These are phyloP conservation scores for Chrysosporium queenslandicum DNA, from an alignment of 2,329 filamentous ascomycete species.

Conservation along the genomic window DNA sequence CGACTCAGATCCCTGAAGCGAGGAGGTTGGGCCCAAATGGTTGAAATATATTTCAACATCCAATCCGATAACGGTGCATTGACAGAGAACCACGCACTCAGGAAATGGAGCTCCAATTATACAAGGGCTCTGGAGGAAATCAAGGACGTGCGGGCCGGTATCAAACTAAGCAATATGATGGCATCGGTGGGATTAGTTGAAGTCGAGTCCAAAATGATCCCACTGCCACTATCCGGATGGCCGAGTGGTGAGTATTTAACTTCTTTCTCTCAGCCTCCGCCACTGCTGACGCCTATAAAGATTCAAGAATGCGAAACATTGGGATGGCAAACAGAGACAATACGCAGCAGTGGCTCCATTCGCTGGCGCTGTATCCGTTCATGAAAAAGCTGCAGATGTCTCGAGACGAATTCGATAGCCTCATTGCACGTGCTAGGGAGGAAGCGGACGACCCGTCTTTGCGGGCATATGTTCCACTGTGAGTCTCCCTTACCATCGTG, in stretches of 20 bases:
- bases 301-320: slow-evolving; percentile 34
- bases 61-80: slow-evolving; percentile 79
- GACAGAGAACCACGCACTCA: slow-evolving; percentile 54
- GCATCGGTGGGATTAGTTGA: slow-evolving; percentile 56
- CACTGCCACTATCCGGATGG: slow-evolving; percentile 61
- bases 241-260: slow-evolving; percentile 45
- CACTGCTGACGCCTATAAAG: slow-evolving; percentile 26
- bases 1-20: slow-evolving; percentile 52
- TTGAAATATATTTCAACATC: slow-evolving; percentile 76
- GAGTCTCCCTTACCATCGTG: slow-evolving; percentile 17
- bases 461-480: slow-evolving; percentile 41
- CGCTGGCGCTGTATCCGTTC: slow-evolving; percentile 38
- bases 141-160: slow-evolving; percentile 57
- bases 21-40: slow-evolving; percentile 77
- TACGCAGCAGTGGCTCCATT: slow-evolving; percentile 30
- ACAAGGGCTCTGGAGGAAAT: slow-evolving; percentile 50
- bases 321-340: slow-evolving; percentile 34
- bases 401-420: slow-evolving; percentile 28
- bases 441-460: slow-evolving; percentile 31
- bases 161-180: slow-evolving; percentile 51
- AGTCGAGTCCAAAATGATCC: slow-evolving; percentile 55
- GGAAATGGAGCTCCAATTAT: slow-evolving; percentile 57
- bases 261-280: neutral
- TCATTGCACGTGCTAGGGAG: slow-evolving; percentile 30
- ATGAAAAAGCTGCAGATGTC: slow-evolving; percentile 36